phyloP scores from a whole-genome alignment of 768 basidiomycete species.

The Collybia sordida region DNA sequence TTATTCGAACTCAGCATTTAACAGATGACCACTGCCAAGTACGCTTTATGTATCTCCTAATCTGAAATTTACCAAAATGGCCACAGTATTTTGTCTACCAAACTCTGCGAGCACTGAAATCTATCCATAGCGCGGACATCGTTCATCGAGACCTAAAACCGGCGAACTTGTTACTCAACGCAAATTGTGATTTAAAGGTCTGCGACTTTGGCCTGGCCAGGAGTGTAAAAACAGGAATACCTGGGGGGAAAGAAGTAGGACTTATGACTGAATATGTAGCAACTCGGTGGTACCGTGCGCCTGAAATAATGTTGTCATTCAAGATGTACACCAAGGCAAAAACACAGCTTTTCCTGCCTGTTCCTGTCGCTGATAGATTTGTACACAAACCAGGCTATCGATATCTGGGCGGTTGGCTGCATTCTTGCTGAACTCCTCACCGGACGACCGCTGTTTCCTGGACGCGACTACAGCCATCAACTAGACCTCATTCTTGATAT shows the following conservation, averaged over 20 bases:
- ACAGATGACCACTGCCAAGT: conserved; percentile 90
- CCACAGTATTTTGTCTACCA: conserved; percentile 88
- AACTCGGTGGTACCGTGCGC: conserved; percentile 97
- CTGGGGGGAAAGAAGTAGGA: conserved; percentile 78
- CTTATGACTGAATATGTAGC: conserved; percentile 99
- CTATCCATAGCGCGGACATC: conserved; percentile 93
- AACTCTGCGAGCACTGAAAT: conserved; percentile 93
- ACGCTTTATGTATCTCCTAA: conserved; percentile 9
- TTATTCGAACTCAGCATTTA: conserved; percentile 86
- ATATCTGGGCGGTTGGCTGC: conserved; percentile 86
- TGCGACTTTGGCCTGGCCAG: conserved; percentile 94
- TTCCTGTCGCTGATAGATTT: neutral
- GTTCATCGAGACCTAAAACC: conserved; percentile 97
- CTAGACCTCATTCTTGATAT: conserved; percentile 94
- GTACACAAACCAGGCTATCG: conserved; percentile 59
- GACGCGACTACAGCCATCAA: conserved; percentile 95
- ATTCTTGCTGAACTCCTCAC: conserved; percentile 94
- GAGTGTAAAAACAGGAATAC: conserved; percentile 81
- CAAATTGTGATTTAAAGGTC: conserved; percentile 95
- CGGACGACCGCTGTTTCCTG: conserved; percentile 95
- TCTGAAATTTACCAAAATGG: neutral
- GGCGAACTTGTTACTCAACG: conserved; percentile 92
- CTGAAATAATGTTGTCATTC: conserved; percentile 99
- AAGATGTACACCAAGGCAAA: conserved; percentile 92
- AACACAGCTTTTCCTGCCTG: neutral